These are phyloP conservation scores for Inosperma sp. DNA, from an alignment of 768 basidiomycete genomes.

Conservation along the genomic window DNA sequence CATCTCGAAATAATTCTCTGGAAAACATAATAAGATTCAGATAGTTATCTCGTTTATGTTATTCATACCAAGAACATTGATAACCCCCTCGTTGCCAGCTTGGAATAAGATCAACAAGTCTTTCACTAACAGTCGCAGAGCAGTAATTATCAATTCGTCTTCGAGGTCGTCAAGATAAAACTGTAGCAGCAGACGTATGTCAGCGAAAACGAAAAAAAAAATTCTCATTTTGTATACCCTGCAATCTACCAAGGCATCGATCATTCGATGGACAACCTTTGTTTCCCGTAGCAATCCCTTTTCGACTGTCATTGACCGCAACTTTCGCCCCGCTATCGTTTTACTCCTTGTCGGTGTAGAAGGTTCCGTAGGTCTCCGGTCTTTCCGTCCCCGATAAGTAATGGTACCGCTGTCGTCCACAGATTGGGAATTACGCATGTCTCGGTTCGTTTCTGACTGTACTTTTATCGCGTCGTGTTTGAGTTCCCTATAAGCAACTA, in stretches of 20 bases:
- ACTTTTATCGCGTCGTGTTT: slow-evolving; percentile 93
- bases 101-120: slow-evolving; percentile 94
- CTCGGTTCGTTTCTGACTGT: slow-evolving; percentile 89
- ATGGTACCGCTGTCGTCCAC: slow-evolving; percentile 68
- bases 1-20: slow-evolving; percentile 99
- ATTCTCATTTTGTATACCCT: slow-evolving; percentile 53
- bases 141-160: slow-evolving; percentile 85
- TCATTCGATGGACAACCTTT: slow-evolving; percentile 82
- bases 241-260: slow-evolving; percentile 84
- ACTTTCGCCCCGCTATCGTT: slow-evolving; percentile 75
- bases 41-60: slow-evolving; percentile 12
- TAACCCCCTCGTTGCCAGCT: slow-evolving; percentile 92
- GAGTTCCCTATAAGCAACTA: slow-evolving; percentile 81
- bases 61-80: slow-evolving; percentile 66
- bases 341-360: slow-evolving; percentile 56
- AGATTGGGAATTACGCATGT: slow-evolving; percentile 59
- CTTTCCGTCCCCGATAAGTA: slow-evolving; percentile 31
- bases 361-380: slow-evolving; percentile 27
- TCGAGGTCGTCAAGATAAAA: slow-evolving; percentile 93
- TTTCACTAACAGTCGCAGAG: slow-evolving; percentile 91
- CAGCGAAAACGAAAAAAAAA: neutral
- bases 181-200: slow-evolving; percentile 35
- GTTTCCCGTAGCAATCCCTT: slow-evolving; percentile 93
- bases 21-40: slow-evolving; percentile 22
- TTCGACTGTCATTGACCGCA: slow-evolving; percentile 90